Evolutionary conservation across 2,329 filamentous ascomycete genomes (phyloP).

Genomic region (Aspergillus viridinutans): DNA sequence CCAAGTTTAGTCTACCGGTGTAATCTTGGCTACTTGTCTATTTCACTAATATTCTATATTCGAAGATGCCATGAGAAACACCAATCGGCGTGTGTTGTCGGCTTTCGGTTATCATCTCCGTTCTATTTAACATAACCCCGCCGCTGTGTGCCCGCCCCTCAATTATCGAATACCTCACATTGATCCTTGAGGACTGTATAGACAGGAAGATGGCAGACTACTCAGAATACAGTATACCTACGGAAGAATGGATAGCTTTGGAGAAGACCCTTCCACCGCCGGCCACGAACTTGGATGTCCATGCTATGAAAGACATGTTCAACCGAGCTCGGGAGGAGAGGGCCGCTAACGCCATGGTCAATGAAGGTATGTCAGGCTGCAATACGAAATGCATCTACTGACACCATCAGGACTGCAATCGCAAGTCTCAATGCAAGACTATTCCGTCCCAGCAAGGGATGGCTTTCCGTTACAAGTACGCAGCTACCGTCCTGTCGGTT

Average conservation of each 20-base stretch:
- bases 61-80: neutral
- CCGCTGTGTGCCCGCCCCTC: too few species aligned
- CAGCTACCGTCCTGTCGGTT: slow-evolving; percentile 42
- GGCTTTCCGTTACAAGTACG: slow-evolving; percentile 43
- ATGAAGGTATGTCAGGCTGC: slow-evolving; percentile 15
- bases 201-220: slow-evolving; percentile 30
- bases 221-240: slow-evolving; percentile 40
- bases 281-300: slow-evolving; percentile 15
- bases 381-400: neutral
- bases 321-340: slow-evolving; percentile 34
- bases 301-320: slow-evolving; percentile 20
- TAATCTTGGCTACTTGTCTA: too few species aligned
- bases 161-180: neutral
- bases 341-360: slow-evolving; percentile 28
- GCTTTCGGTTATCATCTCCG: neutral
- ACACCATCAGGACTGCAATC: slow-evolving; percentile 12
- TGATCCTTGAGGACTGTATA: neutral
- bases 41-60: too few species aligned
- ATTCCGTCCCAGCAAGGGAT: slow-evolving; percentile 44
- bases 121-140: neutral
- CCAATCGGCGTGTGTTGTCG: neutral
- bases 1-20: too few species aligned
- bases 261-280: slow-evolving; percentile 30
- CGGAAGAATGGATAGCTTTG: slow-evolving; percentile 44
- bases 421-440: slow-evolving; percentile 35